Base-by-base conservation (phyloP, 352 stramenopile species). In the Thalassiosira mediterranea region DNA sequence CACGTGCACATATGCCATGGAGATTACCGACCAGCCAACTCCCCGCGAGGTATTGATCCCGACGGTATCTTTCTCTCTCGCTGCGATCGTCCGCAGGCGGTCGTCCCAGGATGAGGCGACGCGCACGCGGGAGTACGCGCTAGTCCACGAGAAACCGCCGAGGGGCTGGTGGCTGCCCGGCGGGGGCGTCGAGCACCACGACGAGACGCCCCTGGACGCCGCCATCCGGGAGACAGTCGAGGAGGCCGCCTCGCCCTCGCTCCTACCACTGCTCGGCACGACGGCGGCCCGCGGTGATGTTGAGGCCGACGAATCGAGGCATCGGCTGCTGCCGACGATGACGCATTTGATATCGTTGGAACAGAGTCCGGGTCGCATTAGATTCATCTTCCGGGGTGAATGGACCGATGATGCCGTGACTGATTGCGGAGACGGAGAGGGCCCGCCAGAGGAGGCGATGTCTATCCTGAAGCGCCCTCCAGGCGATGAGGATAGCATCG, bases 391-490 rank as follows among this genome's bases (percentile, higher is more conserved):
- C 52, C 40, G 37, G 1, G 64, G 64, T 11, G 42, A 66, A 57
- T 74, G 34, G 53, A 34, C 47, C 0, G 64, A 74, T 66, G 64
- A 74, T 31, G n/a, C n/a, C n/a, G n/a, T n/a, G n/a, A 40, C 21
- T 59, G 28, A 31, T 31, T 11, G 21, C 25, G 31, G 31, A 26
- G n/a, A 47, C 23, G 29, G n/a, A n/a, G n/a, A n/a, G n/a, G n/a
- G n/a, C n/a, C n/a, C n/a, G n/a, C n/a, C n/a, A n/a, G n/a, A n/a
- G n/a, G n/a, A n/a, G n/a, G n/a, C n/a, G n/a, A n/a, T n/a, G n/a
- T n/a, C n/a, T n/a, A 67, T 66, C 47, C 56, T 74, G 47, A 65
- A 74, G 19, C 31, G 57, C 34, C 53, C 38, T 15, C 64, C 64
- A 23, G 64, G 64, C 11, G 53, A 74, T 37, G 19, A 53, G 3